Conservation (phyloP, 1,139 yeast genomes). For the Magnusiomyces sp. region DNA sequence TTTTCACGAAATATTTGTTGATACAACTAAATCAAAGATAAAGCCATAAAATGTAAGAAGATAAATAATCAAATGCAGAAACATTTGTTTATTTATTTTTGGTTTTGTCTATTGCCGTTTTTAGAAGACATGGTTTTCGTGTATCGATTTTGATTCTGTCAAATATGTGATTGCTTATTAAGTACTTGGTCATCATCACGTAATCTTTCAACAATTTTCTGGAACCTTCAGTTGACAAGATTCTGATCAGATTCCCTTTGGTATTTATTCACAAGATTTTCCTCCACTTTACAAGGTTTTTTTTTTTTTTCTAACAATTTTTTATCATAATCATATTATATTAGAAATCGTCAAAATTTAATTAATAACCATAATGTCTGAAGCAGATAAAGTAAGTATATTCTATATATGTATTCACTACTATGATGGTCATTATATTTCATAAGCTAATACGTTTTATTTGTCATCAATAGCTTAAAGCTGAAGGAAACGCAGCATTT, state of each 20-base stretch:
- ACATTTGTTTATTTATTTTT: too few species aligned
- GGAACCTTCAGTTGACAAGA: conserved; percentile 6
- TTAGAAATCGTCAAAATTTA: not conserved
- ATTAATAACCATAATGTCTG: conserved; percentile 17
- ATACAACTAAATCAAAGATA: not conserved
- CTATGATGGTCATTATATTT: not conserved
- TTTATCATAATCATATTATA: not conserved
- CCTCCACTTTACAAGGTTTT: not conserved
- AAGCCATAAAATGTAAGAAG: not conserved
- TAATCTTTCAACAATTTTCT: conserved; percentile 1
- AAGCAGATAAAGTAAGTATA: conserved; percentile 20
- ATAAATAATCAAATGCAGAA: not conserved
- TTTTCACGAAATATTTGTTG: not conserved
- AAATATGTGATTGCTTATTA: too few species aligned
- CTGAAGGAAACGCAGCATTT: conserved; percentile 82
- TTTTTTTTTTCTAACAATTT: not conserved
- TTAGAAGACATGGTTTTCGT: too few species aligned
- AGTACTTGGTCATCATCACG: too few species aligned
- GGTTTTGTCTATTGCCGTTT: too few species aligned
- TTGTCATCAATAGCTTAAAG: conserved; percentile 23
- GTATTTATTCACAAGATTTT: not conserved
- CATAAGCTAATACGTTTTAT: not conserved
- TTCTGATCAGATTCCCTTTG: not conserved
- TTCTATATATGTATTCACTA: not conserved
- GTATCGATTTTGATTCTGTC: too few species aligned